Conservation (phyloP, 2,329 filamentous ascomycete genomes). For the Arachnopeziza araneosa region DNA sequence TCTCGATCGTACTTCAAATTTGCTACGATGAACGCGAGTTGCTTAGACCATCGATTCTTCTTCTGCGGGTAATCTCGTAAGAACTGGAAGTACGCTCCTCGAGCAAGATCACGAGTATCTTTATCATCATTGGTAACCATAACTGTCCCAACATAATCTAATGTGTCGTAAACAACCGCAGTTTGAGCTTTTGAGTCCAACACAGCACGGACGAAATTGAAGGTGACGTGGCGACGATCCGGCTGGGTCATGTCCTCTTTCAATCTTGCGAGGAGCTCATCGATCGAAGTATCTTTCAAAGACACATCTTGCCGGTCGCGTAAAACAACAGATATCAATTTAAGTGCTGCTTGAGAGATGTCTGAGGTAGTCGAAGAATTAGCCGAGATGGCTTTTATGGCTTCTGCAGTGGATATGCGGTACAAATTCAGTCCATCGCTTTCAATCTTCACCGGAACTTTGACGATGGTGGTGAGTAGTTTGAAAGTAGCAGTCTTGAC, state of each 20-base stretch:
- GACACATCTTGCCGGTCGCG: slow-evolving; percentile 71
- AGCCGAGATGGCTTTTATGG: slow-evolving; percentile 71
- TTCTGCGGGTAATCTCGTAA: slow-evolving; percentile 91
- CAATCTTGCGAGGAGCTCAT: slow-evolving; percentile 74
- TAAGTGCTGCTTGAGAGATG: slow-evolving; percentile 79
- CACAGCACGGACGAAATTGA: slow-evolving; percentile 87
- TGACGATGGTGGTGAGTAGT: slow-evolving; percentile 78
- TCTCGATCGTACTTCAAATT: slow-evolving; percentile 89
- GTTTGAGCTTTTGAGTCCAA: slow-evolving; percentile 82
- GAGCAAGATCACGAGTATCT: slow-evolving; percentile 77
- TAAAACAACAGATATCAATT: slow-evolving; percentile 79
- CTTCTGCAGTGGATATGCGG: slow-evolving; percentile 79
- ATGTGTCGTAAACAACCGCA: slow-evolving; percentile 80
- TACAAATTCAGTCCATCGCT: slow-evolving; percentile 56
- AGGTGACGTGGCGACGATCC: slow-evolving; percentile 85
- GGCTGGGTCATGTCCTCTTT: slow-evolving; percentile 89
- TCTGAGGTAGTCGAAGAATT: slow-evolving; percentile 77
- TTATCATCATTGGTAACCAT: slow-evolving; percentile 97
- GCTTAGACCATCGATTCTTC: slow-evolving; percentile 81
- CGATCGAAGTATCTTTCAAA: slow-evolving; percentile 75
- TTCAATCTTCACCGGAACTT: slow-evolving; percentile 68
- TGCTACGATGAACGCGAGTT: slow-evolving; percentile 80
- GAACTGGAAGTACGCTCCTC: slow-evolving; percentile 91
- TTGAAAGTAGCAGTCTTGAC: slow-evolving; percentile 85
- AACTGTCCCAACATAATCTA: slow-evolving; percentile 82